Evolutionary conservation across 108 stramenopile genomes (phyloP), one percentile per base, ranked within the genome.

Genomic region (Skeletonema tropicum): DNA sequence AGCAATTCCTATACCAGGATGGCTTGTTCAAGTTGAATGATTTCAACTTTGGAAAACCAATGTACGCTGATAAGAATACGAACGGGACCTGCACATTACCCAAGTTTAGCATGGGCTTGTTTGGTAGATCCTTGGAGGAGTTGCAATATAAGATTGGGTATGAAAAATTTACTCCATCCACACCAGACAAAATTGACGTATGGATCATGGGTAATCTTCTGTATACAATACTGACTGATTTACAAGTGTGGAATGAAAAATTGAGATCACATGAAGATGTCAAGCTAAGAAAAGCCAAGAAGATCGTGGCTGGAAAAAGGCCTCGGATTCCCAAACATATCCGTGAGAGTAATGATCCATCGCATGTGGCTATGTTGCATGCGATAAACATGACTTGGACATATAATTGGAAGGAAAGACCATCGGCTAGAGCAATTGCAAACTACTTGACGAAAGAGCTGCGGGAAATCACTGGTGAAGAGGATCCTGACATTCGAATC

Each of bases 1-100:
- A 83, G 42, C 85, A 86, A 73, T 87, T 68, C 59, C 70, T 77
- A 8, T 57, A 42, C 14, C 57, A 71, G 14, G 64, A 77, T 67
- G 76, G 76, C 5, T 23, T 77, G 9, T 77, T 65, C 76, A 77
- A 77, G 59, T 25, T 77, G 48, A 73, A 73, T 33, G 76, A 77
- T 49, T 77, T 77, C 35, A 59, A 77, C 32, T 66, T 36, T 25
- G 61, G 75, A 32, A 29, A 73, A 36, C 66, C 82, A 36, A 75
- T 83, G 60, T 83, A 76, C 70, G 41, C 67, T 1, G 29, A 83
- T 63, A 75, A 75, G 55, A 48, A 39, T 6, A 82, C 75, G 11
- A 62, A 68, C 21, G 70, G 70, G 45, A 36, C 48, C 41, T 80
- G 79, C 68, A 75, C 68, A 55, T 55, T 55, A 25, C n/a, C 23